Percentiles rank a stretch among this genome's conserved stretches.
These are phyloP conservation scores for Saccharomycopsis amapae DNA, from an alignment of 805 yeast species.

Conservation along the genomic window DNA sequence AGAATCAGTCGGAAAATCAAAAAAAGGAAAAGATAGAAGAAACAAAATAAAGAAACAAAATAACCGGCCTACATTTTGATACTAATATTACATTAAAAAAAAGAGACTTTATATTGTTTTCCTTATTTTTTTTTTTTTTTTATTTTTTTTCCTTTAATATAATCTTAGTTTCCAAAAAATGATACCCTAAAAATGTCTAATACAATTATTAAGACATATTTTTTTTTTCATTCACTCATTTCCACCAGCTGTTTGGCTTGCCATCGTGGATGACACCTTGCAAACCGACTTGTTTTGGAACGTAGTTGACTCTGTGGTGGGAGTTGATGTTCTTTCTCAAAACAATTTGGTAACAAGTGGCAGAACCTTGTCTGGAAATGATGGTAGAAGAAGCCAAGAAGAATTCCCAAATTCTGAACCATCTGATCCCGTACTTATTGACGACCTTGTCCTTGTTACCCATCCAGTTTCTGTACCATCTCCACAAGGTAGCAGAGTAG, in stretches of 20 bases:
- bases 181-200: background rate
- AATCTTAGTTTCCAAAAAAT: background rate
- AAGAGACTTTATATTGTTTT: background rate
- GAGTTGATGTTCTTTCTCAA: conserved; percentile 85
- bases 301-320: conserved; percentile 73
- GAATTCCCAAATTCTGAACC: conserved; percentile 93
- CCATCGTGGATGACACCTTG: conserved; percentile 50
- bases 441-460: conserved; percentile 70
- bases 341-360: conserved; percentile 85
- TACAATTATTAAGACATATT: background rate
- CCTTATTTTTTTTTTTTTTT: no score
- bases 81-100: no score
- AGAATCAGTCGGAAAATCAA: background rate
- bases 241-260: conserved; percentile 22
- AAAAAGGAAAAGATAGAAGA: background rate
- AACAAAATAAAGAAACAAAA: no score
- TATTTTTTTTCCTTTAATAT: no score
- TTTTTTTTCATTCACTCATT: background rate
- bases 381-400: conserved; percentile 78
- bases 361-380: conserved; percentile 88
- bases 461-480: conserved; percentile 94
- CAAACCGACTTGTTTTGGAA: conserved; percentile 73
- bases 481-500: conserved; percentile 85
- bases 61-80: background rate
- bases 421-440: conserved; percentile 76